These are phyloP conservation scores for Tolypocladium inflatum DNA, from an alignment of 2,329 filamentous ascomycete species.

Conservation along the genomic window DNA sequence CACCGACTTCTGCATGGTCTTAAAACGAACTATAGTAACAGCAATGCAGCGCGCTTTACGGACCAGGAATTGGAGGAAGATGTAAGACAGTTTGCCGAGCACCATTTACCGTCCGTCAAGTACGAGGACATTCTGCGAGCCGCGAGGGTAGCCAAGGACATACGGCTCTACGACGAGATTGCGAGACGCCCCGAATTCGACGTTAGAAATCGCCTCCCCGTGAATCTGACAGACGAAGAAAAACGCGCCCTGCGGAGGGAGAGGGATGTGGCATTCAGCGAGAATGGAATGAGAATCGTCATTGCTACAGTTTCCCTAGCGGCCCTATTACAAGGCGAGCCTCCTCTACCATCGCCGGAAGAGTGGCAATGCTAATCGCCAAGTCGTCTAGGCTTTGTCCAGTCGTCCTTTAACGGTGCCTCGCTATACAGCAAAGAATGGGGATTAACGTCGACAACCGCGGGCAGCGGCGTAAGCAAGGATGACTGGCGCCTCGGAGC, in stretches of 20 bases:
- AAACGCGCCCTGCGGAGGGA: constrained; percentile 26
- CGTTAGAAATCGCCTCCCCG: constrained; percentile 14
- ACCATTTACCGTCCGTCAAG: constrained; percentile 18
- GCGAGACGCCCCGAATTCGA: constrained; percentile 15
- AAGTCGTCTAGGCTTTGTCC: constrained; percentile 26
- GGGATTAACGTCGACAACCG: constrained; percentile 7
- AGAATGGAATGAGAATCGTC: constrained; percentile 28
- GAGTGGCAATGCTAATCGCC: neutral
- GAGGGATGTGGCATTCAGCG: constrained; percentile 27
- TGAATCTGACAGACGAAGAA: constrained; percentile 23
- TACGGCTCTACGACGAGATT: constrained; percentile 26
- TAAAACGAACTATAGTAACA: neutral
- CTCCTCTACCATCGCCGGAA: neutral
- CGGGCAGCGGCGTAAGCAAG: neutral
- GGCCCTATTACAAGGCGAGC: constrained; percentile 27
- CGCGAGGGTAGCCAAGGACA: constrained; percentile 30
- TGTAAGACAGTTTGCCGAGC: constrained; percentile 19
- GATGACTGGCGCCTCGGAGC: constrained; percentile 29
- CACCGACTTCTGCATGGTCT: neutral
- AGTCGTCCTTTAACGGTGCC: constrained; percentile 33
- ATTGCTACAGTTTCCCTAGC: constrained; percentile 33
- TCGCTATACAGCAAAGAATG: constrained; percentile 19
- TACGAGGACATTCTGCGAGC: constrained; percentile 23
- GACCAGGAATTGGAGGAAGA: constrained; percentile 27
- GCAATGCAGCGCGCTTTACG: constrained; percentile 21